Conservation (phyloP, 177 flowering plant species). For the Telopea speciosissima region DNA sequence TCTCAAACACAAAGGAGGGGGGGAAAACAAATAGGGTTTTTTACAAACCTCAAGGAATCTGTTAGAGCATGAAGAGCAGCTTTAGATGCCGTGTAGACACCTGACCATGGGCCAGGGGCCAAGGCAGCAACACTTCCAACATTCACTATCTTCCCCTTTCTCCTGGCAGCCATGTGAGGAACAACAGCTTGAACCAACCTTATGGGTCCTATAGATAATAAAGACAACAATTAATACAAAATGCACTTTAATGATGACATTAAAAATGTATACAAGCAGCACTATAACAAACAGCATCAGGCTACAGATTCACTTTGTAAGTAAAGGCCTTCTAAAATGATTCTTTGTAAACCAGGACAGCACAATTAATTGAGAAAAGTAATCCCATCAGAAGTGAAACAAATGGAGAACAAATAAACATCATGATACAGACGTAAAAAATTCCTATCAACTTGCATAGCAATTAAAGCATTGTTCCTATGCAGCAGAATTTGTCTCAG, state of each 20-base stretch:
- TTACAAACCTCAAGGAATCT: conserved; percentile 64
- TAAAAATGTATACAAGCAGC: no score
- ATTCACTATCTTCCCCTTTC: conserved; percentile 82
- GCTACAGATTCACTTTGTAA: no score
- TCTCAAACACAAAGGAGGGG: no score
- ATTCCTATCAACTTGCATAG: background rate
- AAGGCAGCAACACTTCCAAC: conserved; percentile 61
- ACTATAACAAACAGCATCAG: no score
- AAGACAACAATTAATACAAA: background rate
- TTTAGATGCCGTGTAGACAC: conserved; percentile 74
- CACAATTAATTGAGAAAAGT: background rate
- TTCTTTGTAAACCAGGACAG: background rate
- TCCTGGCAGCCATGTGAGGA: conserved; percentile 81
- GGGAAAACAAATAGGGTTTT: background rate
- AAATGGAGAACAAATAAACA: background rate
- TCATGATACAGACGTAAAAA: background rate
- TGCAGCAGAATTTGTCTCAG: background rate
- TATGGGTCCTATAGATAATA: conserved; percentile 49
- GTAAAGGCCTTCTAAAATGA: background rate
- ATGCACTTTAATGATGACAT: background rate
- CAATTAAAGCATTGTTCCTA: background rate
- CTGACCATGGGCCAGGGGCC: conserved; percentile 55
- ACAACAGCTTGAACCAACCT: conserved; percentile 86
- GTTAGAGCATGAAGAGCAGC: conserved; percentile 77
- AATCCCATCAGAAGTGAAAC: background rate